These are phyloP conservation scores for sweet orange (Citrus sinensis) DNA, from an alignment of 345 rosid genomes.

Conservation along the genomic window DNA sequence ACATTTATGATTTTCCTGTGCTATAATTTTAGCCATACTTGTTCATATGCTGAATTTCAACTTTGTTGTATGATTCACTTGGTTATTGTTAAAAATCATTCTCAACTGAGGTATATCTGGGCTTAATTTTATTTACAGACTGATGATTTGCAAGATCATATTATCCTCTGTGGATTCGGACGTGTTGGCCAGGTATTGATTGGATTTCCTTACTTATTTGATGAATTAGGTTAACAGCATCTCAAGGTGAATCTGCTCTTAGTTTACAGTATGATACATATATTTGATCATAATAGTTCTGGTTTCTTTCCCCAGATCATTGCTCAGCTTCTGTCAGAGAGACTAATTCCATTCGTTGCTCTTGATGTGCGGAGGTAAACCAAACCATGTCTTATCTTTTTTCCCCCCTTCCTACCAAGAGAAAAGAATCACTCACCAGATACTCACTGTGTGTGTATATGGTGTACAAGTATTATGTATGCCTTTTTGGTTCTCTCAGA, in stretches of 20 bases:
- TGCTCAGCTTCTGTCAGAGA: conserved; percentile 98
- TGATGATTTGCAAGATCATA: conserved; percentile 97
- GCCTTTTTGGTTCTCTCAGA: neutral
- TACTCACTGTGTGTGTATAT: neutral
- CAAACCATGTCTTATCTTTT: neutral
- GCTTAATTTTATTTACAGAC: conserved; percentile 55
- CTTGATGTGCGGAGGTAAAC: conserved; percentile 94
- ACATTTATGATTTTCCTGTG: neutral
- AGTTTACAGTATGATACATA: neutral
- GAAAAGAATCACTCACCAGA: neutral
- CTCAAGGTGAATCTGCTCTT: conserved; percentile 3
- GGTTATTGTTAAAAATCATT: neutral
- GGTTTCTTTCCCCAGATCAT: conserved; percentile 59
- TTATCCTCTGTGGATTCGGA: conserved; percentile 93
- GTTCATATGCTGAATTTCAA: neutral
- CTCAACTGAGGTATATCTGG: conserved; percentile 14
- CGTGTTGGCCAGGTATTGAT: conserved; percentile 91
- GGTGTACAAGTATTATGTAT: neutral
- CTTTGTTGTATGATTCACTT: neutral
- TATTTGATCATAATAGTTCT: conserved; percentile 3
- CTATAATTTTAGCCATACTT: neutral
- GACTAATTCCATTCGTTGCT: conserved; percentile 95
- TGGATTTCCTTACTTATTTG: conserved; percentile 5
- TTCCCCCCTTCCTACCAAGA: neutral
- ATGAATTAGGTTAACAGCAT: conserved; percentile 6